A percentile compares a stretch with the other conserved stretches of the same genome.
These are phyloP conservation scores for Huiozyma naganishii DNA, from an alignment of 805 yeast species.

Conservation along the genomic window DNA sequence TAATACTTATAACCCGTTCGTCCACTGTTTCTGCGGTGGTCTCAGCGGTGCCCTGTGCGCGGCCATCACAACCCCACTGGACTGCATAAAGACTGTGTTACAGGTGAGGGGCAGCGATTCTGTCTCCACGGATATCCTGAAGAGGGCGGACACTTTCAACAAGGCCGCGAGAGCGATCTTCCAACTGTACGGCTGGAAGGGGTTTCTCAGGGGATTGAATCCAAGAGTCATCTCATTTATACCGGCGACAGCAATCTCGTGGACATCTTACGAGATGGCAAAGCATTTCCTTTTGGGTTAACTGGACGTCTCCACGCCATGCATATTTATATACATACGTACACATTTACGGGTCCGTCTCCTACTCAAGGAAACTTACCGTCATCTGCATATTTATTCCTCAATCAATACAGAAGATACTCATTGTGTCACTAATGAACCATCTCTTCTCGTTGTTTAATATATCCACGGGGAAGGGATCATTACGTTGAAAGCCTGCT, in stretches of 20 bases:
- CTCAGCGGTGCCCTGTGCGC: constrained; percentile 93
- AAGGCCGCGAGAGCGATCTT: constrained; percentile 65
- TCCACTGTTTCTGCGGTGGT: constrained; percentile 89
- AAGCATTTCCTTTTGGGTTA: constrained; percentile 35
- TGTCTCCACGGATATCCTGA: constrained; percentile 31
- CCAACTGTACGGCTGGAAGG: constrained; percentile 45
- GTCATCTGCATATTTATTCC: neutral
- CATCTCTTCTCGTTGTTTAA: neutral
- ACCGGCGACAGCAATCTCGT: constrained; percentile 92
- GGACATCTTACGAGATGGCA: constrained; percentile 98
- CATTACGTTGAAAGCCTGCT: constrained; percentile 5
- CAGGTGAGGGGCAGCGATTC: constrained; percentile 61
- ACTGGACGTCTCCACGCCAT: neutral
- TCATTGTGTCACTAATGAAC: neutral
- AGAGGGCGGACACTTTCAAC: constrained; percentile 51
- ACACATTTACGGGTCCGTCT: neutral
- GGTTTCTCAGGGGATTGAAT: constrained; percentile 75
- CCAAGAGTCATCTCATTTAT: constrained; percentile 89
- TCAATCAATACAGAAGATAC: neutral
- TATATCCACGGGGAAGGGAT: too few species aligned
- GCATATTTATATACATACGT: neutral
- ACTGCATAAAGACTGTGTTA: constrained; percentile 81
- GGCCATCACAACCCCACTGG: constrained; percentile 88
- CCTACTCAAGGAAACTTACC: neutral
- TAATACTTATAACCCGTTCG: constrained; percentile 71